phyloP scores from a whole-genome alignment of 208 protist species.

The Trypanosoma mega region DNA sequence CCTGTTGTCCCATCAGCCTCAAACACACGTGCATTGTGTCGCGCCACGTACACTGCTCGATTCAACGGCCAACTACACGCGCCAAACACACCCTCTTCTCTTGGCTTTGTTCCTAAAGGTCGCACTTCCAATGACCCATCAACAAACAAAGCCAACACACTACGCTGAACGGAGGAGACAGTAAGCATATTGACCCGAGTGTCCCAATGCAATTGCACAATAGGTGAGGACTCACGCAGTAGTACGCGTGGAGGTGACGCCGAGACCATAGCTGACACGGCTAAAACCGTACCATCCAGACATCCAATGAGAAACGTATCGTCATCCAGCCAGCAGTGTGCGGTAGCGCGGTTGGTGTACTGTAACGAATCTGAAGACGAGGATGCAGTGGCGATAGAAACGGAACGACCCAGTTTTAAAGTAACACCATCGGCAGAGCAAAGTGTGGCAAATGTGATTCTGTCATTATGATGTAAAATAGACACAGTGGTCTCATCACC shows the following conservation, averaged over 20 bases:
- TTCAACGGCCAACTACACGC: conserved; percentile 7
- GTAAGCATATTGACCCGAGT: not conserved
- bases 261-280: not conserved
- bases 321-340: conserved; percentile 19
- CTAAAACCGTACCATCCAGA: conserved; percentile 12
- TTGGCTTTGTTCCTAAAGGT: conserved; percentile 9
- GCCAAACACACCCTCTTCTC: conserved; percentile 17
- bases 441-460: not conserved
- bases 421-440: not conserved
- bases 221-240: conserved; percentile 8
- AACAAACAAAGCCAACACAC: not conserved
- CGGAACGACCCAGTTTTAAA: not conserved
- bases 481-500: not conserved
- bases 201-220: conserved; percentile 7
- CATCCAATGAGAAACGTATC: conserved; percentile 19
- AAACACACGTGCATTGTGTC: conserved; percentile 19
- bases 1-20: not conserved
- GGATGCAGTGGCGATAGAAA: too few relatives aligned
- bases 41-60: conserved; percentile 8
- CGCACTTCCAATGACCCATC: not conserved
- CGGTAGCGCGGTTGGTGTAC: conserved; percentile 15
- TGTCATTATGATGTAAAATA: conserved; percentile 1
- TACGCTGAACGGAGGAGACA: conserved; percentile 13
- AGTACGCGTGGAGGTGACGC: not conserved
- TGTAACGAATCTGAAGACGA: not conserved